Conservation (phyloP, 2,329 filamentous ascomycete species). For the Diaporthe citri region DNA sequence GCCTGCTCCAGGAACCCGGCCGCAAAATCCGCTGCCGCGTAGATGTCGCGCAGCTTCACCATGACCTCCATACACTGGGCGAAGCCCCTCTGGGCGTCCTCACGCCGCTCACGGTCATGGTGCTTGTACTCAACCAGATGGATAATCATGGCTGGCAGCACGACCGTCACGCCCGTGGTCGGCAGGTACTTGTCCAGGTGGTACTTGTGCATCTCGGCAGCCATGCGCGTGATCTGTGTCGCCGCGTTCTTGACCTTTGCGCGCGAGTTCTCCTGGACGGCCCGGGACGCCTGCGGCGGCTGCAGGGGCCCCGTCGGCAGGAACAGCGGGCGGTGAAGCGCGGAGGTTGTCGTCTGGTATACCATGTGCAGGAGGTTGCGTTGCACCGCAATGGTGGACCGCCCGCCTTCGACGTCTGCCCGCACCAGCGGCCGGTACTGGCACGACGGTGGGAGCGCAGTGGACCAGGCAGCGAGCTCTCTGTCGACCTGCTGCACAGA, state of each 20-base stretch:
- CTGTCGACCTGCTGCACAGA: slow-evolving; percentile 84
- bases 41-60: slow-evolving; percentile 87
- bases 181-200: slow-evolving; percentile 84
- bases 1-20: slow-evolving; percentile 94
- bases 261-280: slow-evolving; percentile 85
- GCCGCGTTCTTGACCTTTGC: slow-evolving; percentile 87
- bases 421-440: slow-evolving; percentile 71
- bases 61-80: slow-evolving; percentile 94
- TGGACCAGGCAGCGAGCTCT: slow-evolving; percentile 83
- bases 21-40: slow-evolving; percentile 95
- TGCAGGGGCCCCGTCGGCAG: slow-evolving; percentile 77
- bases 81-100: slow-evolving; percentile 83
- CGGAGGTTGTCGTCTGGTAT: slow-evolving; percentile 91
- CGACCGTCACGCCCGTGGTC: slow-evolving; percentile 90
- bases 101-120: slow-evolving; percentile 76
- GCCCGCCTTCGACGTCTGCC: slow-evolving; percentile 70
- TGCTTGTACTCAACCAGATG: slow-evolving; percentile 94
- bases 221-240: slow-evolving; percentile 86
- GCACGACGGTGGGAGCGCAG: slow-evolving; percentile 78
- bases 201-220: slow-evolving; percentile 78
- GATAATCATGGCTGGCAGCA: slow-evolving; percentile 93
- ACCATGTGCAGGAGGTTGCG: slow-evolving; percentile 93
- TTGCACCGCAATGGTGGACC: slow-evolving; percentile 75
- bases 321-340: slow-evolving; percentile 91
- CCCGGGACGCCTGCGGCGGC: slow-evolving; percentile 67